Conservation (phyloP, 176 grass and related monocot genomes). For the Eleusine indica region DNA sequence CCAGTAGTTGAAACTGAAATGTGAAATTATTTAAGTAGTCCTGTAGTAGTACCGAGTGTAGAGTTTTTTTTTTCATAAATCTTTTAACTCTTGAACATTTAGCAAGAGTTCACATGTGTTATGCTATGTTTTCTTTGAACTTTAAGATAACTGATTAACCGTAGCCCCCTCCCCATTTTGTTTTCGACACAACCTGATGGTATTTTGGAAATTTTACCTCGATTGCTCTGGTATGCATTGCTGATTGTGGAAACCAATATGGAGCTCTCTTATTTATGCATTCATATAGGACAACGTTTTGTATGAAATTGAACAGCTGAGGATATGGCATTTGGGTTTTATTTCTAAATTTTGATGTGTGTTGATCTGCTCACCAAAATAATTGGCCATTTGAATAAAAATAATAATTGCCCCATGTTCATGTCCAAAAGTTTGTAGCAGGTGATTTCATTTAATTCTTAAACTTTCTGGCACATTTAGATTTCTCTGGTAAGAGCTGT, state of each 20-base stretch:
- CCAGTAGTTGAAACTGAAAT: not conserved
- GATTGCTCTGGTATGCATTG: not conserved
- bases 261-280: not conserved
- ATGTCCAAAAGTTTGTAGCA: not conserved
- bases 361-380: not conserved
- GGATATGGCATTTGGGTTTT: not conserved
- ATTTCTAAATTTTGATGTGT: not conserved
- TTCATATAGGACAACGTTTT: not conserved
- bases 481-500: not conserved
- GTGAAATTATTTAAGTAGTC: not conserved
- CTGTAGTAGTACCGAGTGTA: too few relatives aligned
- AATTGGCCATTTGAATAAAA: not conserved
- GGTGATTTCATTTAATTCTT: constrained; percentile 1
- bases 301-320: not conserved
- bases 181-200: not conserved
- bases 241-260: not conserved
- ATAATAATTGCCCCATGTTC: not conserved
- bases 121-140: not conserved
- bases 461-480: not conserved
- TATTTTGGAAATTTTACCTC: not conserved
- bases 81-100: not conserved
- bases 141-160: not conserved
- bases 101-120: not conserved
- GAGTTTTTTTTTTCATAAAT: too few relatives aligned
- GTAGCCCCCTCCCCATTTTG: not conserved